These are phyloP conservation scores for Pestalotiopsis sp. DNA, from an alignment of 2,329 filamentous ascomycete genomes.

Conservation along the genomic window DNA sequence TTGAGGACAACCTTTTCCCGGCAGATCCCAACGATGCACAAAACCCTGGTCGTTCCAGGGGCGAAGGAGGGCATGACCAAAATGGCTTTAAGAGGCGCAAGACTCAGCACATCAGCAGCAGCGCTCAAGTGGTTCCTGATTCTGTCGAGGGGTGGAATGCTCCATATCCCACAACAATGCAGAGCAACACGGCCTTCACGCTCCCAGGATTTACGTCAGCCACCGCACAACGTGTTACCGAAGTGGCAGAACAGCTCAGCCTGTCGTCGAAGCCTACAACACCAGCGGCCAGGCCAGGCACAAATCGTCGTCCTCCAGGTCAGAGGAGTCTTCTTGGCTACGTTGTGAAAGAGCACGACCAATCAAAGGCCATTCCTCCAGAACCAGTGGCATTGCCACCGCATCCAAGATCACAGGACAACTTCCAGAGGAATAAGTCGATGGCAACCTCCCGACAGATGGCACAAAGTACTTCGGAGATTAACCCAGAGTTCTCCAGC, in stretches of 20 bases:
- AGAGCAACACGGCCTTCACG: slow-evolving; percentile 59
- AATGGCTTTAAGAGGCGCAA: slow-evolving; percentile 31
- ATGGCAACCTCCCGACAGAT: slow-evolving; percentile 9
- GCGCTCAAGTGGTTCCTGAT: slow-evolving; percentile 40
- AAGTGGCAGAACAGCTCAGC: slow-evolving; percentile 37
- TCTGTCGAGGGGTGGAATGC: slow-evolving; percentile 35
- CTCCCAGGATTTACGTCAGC: slow-evolving; percentile 67
- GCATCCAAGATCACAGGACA: not conserved
- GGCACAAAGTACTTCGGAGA: slow-evolving; percentile 21
- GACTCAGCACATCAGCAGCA: slow-evolving; percentile 30
- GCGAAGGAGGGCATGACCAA: slow-evolving; percentile 13
- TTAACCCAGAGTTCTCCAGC: slow-evolving; percentile 32
- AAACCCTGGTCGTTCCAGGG: slow-evolving; percentile 27
- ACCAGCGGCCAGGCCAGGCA: slow-evolving; percentile 17
- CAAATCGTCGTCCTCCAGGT: slow-evolving; percentile 24
- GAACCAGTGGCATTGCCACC: not conserved
- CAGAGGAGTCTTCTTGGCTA: slow-evolving; percentile 35
- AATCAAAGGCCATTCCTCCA: slow-evolving; percentile 18
- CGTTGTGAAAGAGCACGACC: slow-evolving; percentile 32
- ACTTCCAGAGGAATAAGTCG: not conserved
- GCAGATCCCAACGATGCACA: slow-evolving; percentile 57
- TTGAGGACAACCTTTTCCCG: slow-evolving; percentile 72
- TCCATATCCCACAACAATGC: slow-evolving; percentile 64
- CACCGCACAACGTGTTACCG: slow-evolving; percentile 51
- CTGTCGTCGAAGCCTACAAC: slow-evolving; percentile 24